phyloP scores from a whole-genome alignment of 352 stramenopile species.

The Bremia lactucae region DNA sequence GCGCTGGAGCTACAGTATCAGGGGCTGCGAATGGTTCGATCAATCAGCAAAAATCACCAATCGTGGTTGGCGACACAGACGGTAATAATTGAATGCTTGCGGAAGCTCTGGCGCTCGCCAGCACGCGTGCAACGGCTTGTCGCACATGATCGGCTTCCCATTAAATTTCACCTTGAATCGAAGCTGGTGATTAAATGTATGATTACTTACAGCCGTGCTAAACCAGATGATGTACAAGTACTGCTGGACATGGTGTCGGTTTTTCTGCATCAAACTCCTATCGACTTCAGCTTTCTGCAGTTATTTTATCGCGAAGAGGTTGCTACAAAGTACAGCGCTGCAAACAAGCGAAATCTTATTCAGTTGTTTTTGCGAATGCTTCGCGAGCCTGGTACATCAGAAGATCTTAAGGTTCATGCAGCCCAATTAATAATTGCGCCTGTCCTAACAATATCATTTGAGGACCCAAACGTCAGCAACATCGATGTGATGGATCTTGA shows the following conservation, averaged over 20 bases:
- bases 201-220: conserved; percentile 87
- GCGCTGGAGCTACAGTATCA: conserved; percentile 92
- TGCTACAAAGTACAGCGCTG: conserved; percentile 40
- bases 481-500: conserved; percentile 80
- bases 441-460: conserved; percentile 83
- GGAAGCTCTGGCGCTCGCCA: conserved; percentile 90
- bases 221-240: conserved; percentile 91
- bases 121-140: conserved; percentile 64
- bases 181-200: conserved; percentile 92
- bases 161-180: conserved; percentile 92
- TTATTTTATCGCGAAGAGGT: conserved; percentile 84
- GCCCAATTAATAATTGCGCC: conserved; percentile 92
- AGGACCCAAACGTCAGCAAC: conserved; percentile 66
- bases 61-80: conserved; percentile 80
- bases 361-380: conserved; percentile 86
- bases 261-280: conserved; percentile 88
- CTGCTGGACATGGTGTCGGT: conserved; percentile 93
- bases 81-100: conserved; percentile 88
- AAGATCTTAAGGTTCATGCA: conserved; percentile 89
- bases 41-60: conserved; percentile 84
- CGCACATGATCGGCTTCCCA: conserved; percentile 65
- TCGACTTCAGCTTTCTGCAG: conserved; percentile 93
- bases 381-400: conserved; percentile 47
- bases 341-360: conserved; percentile 80
- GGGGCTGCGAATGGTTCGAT: conserved; percentile 87